phyloP scores from a whole-genome alignment of 805 yeast species.

The Yarrowia deformans region DNA sequence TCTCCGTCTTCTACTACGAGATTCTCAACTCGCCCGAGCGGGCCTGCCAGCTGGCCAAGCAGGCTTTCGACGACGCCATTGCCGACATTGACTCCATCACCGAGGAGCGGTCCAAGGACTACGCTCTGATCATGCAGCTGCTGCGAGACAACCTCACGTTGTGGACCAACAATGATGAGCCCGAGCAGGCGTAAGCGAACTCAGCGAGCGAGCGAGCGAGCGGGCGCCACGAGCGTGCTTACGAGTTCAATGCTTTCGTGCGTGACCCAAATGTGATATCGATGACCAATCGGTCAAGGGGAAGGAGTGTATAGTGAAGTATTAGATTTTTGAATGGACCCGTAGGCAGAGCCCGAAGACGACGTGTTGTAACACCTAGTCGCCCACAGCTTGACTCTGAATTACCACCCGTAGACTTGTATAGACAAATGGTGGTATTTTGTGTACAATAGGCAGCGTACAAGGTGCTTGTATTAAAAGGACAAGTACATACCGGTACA shows the following conservation, averaged over 20 bases:
- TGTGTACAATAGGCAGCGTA: too few relatives aligned
- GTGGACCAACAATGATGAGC: slow-evolving; percentile 59
- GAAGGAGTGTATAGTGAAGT: slow-evolving; percentile 14
- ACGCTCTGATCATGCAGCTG: slow-evolving; percentile 97
- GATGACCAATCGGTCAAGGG: not conserved
- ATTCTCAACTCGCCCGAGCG: slow-evolving; percentile 97
- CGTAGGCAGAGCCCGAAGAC: too few relatives aligned
- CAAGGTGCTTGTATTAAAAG: too few relatives aligned
- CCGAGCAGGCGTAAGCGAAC: slow-evolving; percentile 33
- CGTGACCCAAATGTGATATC: too few relatives aligned
- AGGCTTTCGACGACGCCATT: slow-evolving; percentile 98
- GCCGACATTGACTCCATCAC: slow-evolving; percentile 97
- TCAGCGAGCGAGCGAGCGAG: too few relatives aligned
- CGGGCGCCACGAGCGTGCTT: too few relatives aligned
- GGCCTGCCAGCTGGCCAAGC: slow-evolving; percentile 98
- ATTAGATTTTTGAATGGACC: slow-evolving; percentile 1
- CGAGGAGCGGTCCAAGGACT: slow-evolving; percentile 97
- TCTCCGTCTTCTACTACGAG: slow-evolving; percentile 97
- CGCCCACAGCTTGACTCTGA: too few relatives aligned
- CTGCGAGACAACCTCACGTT: slow-evolving; percentile 96
- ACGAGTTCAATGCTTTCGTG: too few relatives aligned
- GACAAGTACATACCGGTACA: too few relatives aligned
- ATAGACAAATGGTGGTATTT: too few relatives aligned
- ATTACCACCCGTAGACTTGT: too few relatives aligned
- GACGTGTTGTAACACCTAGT: too few relatives aligned